Base-by-base conservation (phyloP, 495 filamentous ascomycete genomes). In the Eremomyces bilateralis region DNA sequence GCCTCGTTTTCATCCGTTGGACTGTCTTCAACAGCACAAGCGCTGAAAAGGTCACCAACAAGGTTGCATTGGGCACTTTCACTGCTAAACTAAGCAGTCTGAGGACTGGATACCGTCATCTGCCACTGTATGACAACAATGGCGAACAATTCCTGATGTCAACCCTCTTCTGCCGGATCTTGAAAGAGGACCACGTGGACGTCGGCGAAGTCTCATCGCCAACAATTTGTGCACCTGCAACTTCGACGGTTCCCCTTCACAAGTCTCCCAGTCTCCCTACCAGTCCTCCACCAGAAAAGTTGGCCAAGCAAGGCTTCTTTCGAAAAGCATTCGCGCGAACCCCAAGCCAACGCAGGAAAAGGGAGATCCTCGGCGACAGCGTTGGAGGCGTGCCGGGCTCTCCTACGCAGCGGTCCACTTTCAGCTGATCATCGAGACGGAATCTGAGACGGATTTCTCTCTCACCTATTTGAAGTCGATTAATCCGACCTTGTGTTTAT, bases 141-240 rank as follows among this genome's bases (percentile, higher is more conserved):
- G 88, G 85, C 34, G 82, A 94, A 36, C 80, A 79, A 41, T 94
- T 82, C 50, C 61, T 91, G 16, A 90, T 90, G 53, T 91, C 88
- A n/a, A 90, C 80, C 0, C 58, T 97, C 21, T 92, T 97, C 56
- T 88, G 81, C 53, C 69, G 68, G 38, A 78, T 95, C 52, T 68
- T 70, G 36, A 81, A 73, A 42, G 60, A 69, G 39, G 62, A 64
- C 2, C 58, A 59, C 12, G 41, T 71, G n/a, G n/a, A n/a, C n/a
- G n/a, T n/a, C n/a, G n/a, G n/a, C n/a, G n/a, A n/a, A n/a, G n/a
- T n/a, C n/a, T n/a, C n/a, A n/a, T n/a, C n/a, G n/a, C n/a, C n/a
- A n/a, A n/a, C n/a, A n/a, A n/a, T n/a, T n/a, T n/a, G n/a, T n/a
- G n/a, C n/a, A n/a, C n/a, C n/a, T n/a, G n/a, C n/a, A n/a, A n/a